A percentile compares a stretch with the other conserved stretches of the same genome.
phyloP scores from a whole-genome alignment of 2,329 filamentous ascomycete species.

The Acrodontium crateriforme region DNA sequence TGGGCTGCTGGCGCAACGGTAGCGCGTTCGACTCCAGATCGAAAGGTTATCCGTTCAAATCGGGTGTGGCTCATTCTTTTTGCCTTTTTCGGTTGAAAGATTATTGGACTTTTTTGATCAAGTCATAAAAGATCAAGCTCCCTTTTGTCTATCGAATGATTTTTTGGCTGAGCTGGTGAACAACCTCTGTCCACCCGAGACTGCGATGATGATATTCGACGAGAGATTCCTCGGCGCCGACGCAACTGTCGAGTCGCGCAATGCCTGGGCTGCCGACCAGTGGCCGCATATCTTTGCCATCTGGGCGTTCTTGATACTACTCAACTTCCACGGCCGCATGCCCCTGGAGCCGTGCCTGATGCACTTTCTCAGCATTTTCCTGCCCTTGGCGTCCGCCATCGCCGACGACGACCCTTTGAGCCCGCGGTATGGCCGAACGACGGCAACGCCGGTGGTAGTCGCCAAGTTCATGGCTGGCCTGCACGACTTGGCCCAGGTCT shows the following conservation, averaged over 20 bases:
- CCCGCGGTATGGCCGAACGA: no score
- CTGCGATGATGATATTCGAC: conserved; percentile 10
- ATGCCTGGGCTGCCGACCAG: conserved; percentile 7
- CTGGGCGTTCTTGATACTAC: conserved; percentile 11
- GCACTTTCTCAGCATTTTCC: conserved; percentile 8
- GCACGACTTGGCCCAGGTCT: no score
- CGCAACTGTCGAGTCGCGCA: conserved; percentile 5
- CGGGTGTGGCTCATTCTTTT: neutral
- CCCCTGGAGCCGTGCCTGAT: conserved; percentile 10
- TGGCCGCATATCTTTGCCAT: conserved; percentile 9
- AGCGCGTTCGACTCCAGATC: conserved; percentile 1
- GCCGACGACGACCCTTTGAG: no score
- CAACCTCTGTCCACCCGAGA: no score
- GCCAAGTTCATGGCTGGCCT: no score
- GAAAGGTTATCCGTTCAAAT: conserved; percentile 1
- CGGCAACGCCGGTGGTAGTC: conserved; percentile 3
- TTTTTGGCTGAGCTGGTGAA: no score
- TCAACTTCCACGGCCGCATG: conserved; percentile 9
- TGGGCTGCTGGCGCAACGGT: conserved; percentile 1
- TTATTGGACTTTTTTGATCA: no score
- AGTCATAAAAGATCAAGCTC: no score
- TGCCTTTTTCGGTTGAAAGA: no score
- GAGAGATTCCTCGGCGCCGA: conserved; percentile 8
- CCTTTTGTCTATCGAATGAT: no score
- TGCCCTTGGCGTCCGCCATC: conserved; percentile 3